Evolutionary conservation across 306 rosid genomes (phyloP), one percentile per base, ranked within the genome.

Genomic region (Cicer pinnatifidum): DNA sequence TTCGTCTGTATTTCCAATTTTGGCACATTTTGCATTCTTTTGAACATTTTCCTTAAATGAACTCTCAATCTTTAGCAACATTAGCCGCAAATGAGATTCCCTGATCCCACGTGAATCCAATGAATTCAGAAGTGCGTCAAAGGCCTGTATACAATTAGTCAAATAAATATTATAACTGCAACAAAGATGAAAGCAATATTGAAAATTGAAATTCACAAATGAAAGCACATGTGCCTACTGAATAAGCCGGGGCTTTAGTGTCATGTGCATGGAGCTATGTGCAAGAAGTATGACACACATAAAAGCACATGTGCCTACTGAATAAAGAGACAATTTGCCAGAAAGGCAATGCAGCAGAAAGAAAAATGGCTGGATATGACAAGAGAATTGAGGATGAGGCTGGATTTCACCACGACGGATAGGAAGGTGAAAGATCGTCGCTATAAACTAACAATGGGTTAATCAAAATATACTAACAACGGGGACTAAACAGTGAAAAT

Each of bases 91-190:
- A 88, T 94, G 96, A 59, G 97, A 88, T 81, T 94, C 99, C 84
- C 99, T 88, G n/a, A 83, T 59, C 58, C 99, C 99, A 7, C 99
- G 99, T 7, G 91, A 59, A 75, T 94, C 99, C 86, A 94, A 76
- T 37, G 97, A 85, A 52, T 33, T 82, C 71, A 88, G 76, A 79
- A 94, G 95, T 43, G 81, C 68, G 73, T 94, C 97, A 82, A 91
- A 94, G 77, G 85, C 99, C 99, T 94, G 86, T 8, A 71, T 2
- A 82, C 3, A 28, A 75, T 69, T 69, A 12, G 77, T 60, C 38
- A 12, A 67, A 56, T 23, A 74, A 46, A 38, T 71, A 28, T 57
- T 48, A 43, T 56, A 43, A 43, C 37, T 64, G n/a, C 79, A 28
- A 58, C 11, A 39, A 48, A 61, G 19, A 53, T 17, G n/a, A 53